Conservation (phyloP, 2,329 filamentous ascomycete genomes). For the Piedraia hortae region DNA sequence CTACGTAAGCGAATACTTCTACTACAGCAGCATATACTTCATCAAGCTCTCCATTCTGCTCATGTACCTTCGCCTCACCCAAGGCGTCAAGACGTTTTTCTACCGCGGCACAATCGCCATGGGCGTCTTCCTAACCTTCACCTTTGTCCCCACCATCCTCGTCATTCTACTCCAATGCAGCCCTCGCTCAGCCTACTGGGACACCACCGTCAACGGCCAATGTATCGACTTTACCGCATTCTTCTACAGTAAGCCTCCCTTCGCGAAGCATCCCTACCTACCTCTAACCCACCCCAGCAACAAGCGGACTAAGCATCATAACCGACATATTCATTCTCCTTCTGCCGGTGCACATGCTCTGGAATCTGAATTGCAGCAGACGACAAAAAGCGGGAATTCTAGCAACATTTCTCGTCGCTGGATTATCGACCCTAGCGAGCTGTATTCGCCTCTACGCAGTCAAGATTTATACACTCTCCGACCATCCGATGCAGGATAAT, state of each 20-base stretch:
- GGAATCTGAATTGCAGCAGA: constrained; percentile 11
- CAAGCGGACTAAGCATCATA: constrained; percentile 13
- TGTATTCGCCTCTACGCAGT: constrained; percentile 11
- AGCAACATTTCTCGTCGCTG: constrained; percentile 6
- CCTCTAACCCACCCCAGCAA: constrained; percentile 3
- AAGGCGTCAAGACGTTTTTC: constrained; percentile 2
- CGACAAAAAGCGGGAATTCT: constrained; percentile 12
- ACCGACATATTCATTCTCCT: constrained; percentile 15
- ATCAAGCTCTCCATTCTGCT: constrained; percentile 16
- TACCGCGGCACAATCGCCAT: constrained; percentile 7
- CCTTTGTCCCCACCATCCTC: constrained; percentile 12
- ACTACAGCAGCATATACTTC: constrained; percentile 16
- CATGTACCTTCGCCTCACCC: constrained; percentile 15
- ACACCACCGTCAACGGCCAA: constrained; percentile 6
- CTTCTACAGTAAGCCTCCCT: constrained; percentile 7
- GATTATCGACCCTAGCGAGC: constrained; percentile 8
- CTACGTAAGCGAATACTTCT: constrained; percentile 12
- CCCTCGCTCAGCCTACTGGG: constrained; percentile 13
- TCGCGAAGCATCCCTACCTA: neutral
- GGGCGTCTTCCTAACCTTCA: constrained; percentile 12
- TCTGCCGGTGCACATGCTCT: constrained; percentile 15
- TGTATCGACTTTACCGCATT: constrained; percentile 14
- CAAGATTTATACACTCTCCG: constrained; percentile 7
- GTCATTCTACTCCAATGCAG: constrained; percentile 14
- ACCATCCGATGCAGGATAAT: constrained; percentile 7